These are phyloP conservation scores for Epichloe brachyelytri DNA, from an alignment of 2,329 filamentous ascomycete genomes.

Conservation along the genomic window DNA sequence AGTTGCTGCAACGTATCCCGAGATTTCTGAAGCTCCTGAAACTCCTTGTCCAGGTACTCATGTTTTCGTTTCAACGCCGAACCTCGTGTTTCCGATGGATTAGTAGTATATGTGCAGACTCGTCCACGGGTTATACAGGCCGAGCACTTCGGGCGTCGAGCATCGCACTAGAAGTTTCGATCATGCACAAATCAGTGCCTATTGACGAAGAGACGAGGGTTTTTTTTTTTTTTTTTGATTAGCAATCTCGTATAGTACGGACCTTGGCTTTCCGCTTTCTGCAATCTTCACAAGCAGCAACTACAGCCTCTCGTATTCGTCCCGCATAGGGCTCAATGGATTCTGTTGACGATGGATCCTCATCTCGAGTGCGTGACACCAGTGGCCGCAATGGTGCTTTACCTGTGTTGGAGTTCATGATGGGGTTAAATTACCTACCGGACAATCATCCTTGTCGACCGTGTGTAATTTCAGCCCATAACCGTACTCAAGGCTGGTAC, in stretches of 20 bases:
- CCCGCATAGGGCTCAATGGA: not conserved
- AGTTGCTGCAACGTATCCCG: not conserved
- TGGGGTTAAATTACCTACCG: not conserved
- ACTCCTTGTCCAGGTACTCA: not conserved
- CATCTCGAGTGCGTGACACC: not conserved
- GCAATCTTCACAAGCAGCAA: slow-evolving; percentile 1
- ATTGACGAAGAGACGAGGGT: not conserved
- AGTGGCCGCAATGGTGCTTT: not conserved
- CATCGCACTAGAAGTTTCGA: not conserved
- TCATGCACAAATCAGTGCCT: not conserved
- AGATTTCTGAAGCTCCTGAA: not conserved
- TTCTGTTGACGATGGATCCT: not conserved
- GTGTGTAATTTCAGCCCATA: not conserved
- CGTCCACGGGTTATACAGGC: not conserved
- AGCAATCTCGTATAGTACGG: not conserved
- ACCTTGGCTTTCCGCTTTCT: slow-evolving; percentile 1
- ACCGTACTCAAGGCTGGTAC: not conserved
- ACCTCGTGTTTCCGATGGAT: not conserved
- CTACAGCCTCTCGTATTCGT: not conserved
- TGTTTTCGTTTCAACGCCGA: not conserved
- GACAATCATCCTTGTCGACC: not conserved
- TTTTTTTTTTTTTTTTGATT: too few species aligned
- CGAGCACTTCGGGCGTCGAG: not conserved
- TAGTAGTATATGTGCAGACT: not conserved
- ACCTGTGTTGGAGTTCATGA: not conserved